Conservation (phyloP, 352 stramenopile species). For the Blastocystis sp. region DNA sequence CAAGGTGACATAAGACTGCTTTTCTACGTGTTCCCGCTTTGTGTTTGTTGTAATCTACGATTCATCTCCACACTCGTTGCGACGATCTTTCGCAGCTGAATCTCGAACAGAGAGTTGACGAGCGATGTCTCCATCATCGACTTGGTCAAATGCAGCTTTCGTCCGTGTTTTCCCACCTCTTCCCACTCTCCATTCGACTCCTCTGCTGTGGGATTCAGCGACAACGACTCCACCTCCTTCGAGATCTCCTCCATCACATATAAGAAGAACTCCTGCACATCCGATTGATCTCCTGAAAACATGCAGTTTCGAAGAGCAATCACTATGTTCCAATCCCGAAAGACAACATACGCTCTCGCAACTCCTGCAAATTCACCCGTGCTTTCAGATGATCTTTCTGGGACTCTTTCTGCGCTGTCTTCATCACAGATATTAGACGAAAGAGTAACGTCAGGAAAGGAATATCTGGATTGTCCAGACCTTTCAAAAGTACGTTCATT, state of each 20-base stretch:
- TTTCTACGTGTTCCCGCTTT: background rate
- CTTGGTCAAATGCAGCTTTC: background rate
- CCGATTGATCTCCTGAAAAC: conserved; percentile 45
- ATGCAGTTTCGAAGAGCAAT: conserved; percentile 35
- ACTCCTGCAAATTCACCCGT: background rate
- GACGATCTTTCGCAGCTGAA: background rate
- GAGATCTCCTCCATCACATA: conserved; percentile 8
- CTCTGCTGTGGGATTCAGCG: background rate
- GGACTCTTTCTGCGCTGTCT: background rate
- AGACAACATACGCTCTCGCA: background rate
- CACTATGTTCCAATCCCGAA: background rate
- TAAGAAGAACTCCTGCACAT: conserved; percentile 47
- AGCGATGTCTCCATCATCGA: background rate
- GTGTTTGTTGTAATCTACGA: background rate
- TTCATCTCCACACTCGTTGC: background rate
- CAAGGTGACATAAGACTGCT: conserved; percentile 23
- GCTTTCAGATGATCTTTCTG: background rate
- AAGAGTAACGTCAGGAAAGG: conserved; percentile 37
- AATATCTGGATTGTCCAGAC: conserved; percentile 5
- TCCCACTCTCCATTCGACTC: background rate
- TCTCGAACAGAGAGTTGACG: conserved; percentile 27
- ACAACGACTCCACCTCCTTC: background rate
- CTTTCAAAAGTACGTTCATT: background rate
- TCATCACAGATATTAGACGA: background rate
- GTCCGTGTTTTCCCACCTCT: conserved; percentile 4